phyloP scores from a whole-genome alignment of 495 filamentous ascomycete species.

The Neurospora sublineolata region DNA sequence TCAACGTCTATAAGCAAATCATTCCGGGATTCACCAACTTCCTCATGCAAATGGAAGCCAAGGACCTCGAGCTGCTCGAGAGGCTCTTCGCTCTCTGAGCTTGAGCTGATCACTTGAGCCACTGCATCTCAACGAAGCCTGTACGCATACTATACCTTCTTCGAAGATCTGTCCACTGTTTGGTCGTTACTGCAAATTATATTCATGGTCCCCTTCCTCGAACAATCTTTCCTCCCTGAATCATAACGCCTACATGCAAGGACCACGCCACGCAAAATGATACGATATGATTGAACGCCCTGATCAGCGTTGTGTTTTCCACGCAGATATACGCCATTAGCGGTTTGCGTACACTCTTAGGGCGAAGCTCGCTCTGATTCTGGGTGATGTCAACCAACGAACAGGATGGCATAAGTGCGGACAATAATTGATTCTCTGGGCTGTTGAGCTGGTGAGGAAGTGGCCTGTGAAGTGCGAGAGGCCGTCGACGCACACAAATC shows the following conservation, averaged over 20 bases:
- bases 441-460: neutral
- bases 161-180: neutral
- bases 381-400: neutral
- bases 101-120: neutral
- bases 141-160: neutral
- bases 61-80: slow-evolving; percentile 39
- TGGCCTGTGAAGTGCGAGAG: neutral
- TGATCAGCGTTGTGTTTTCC: neutral
- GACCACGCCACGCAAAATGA: neutral
- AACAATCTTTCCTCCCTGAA: neutral
- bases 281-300: neutral
- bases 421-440: neutral
- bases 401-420: neutral
- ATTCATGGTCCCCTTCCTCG: neutral
- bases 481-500: neutral
- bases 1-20: slow-evolving; percentile 71
- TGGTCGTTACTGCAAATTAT: neutral
- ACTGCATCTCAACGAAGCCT: neutral
- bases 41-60: slow-evolving; percentile 52
- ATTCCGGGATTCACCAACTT: slow-evolving; percentile 80
- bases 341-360: neutral
- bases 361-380: neutral
- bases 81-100: slow-evolving; percentile 21
- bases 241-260: neutral
- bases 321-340: neutral